These are phyloP conservation scores for Sphagnum contortum DNA, from an alignment of 225 moss, liverwort and hornwort genomes.

Conservation along the genomic window DNA sequence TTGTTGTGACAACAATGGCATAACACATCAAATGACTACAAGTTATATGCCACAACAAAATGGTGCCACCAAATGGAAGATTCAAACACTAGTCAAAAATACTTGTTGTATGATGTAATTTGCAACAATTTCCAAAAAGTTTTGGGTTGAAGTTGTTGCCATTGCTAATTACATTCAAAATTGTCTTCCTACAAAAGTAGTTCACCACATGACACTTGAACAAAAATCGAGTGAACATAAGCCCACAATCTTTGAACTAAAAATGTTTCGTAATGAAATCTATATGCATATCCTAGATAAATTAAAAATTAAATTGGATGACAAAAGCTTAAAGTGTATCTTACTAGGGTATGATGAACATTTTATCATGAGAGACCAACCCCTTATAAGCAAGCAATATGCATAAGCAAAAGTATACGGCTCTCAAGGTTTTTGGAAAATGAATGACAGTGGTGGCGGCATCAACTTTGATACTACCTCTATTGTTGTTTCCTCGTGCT, in stretches of 20 bases:
- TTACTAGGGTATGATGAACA: neutral
- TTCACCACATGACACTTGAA: neutral
- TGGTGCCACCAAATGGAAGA: conserved; percentile 1
- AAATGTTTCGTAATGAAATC: neutral
- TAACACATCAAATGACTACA: neutral
- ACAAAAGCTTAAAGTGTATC: neutral
- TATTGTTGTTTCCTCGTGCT: too few relatives aligned
- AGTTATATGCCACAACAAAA: conserved; percentile 2
- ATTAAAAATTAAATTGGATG: neutral
- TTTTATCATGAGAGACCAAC: too few relatives aligned
- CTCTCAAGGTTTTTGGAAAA: too few relatives aligned
- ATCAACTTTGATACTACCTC: too few relatives aligned
- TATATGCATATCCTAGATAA: neutral
- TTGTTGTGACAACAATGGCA: conserved; percentile 1
- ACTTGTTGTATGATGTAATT: neutral
- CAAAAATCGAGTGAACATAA: conserved; percentile 1
- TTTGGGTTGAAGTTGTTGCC: neutral
- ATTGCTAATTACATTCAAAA: conserved; percentile 1
- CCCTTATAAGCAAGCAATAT: too few relatives aligned
- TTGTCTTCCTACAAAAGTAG: conserved; percentile 1
- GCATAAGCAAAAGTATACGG: too few relatives aligned
- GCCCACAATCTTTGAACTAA: neutral
- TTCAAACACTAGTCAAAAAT: neutral
- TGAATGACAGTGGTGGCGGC: too few relatives aligned
- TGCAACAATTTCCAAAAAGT: neutral